Conservation (phyloP, 2,329 filamentous ascomycete genomes). For the Aureobasidium sp. region DNA sequence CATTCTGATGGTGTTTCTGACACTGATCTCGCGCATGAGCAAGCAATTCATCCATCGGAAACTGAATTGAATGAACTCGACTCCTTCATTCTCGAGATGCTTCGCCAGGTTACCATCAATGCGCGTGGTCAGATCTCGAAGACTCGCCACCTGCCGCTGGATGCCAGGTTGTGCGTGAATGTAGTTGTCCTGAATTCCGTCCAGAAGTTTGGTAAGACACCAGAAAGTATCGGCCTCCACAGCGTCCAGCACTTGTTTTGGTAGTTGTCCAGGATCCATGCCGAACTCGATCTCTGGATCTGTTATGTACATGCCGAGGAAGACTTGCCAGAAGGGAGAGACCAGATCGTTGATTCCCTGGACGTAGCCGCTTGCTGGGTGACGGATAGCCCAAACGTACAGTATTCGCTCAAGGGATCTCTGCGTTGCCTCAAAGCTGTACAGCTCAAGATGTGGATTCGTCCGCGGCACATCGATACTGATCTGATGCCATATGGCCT, state of each 20-base stretch:
- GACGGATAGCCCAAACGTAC: conserved; percentile 95
- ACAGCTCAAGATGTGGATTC: conserved; percentile 90
- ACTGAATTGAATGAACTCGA: conserved; percentile 98
- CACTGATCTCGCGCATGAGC: conserved; percentile 93
- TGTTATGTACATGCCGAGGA: conserved; percentile 89
- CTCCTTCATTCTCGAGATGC: conserved; percentile 80
- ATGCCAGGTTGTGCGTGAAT: conserved; percentile 97
- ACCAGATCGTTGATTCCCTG: conserved; percentile 98
- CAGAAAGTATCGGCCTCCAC: conserved; percentile 98
- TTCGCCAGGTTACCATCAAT: conserved; percentile 80
- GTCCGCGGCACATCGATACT: conserved; percentile 96
- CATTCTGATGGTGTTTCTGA: conserved; percentile 95
- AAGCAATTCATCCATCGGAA: conserved; percentile 99
- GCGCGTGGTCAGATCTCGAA: conserved; percentile 81
- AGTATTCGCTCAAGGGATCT: conserved; percentile 87
- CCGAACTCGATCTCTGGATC: conserved; percentile 84
- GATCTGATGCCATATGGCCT: conserved; percentile 99
- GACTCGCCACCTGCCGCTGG: conserved; percentile 79
- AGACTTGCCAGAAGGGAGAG: conserved; percentile 97
- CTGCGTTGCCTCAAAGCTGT: conserved; percentile 93
- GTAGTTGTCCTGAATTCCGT: conserved; percentile 98
- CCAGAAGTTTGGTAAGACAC: conserved; percentile 95
- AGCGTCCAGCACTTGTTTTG: conserved; percentile 82
- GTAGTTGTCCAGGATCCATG: conserved; percentile 94
- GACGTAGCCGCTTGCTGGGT: conserved; percentile 94